Conservation (phyloP, 108 stramenopile genomes). For the Fragilaria radians region DNA sequence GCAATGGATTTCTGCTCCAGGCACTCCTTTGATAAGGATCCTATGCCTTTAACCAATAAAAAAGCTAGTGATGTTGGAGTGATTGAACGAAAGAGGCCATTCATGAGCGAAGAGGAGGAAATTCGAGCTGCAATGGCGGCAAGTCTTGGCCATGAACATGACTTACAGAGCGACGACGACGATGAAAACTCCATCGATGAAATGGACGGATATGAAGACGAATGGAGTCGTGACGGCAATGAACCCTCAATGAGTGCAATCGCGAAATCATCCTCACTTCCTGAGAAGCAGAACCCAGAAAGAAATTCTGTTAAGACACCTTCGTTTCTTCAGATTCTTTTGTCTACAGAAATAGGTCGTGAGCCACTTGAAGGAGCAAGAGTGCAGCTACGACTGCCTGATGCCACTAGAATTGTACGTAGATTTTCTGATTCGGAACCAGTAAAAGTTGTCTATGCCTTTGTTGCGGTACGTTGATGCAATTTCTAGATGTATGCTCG, state of each 20-base stretch:
- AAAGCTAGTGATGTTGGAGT: conserved; percentile 18
- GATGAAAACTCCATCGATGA: conserved; percentile 1
- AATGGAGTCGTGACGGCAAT: background rate
- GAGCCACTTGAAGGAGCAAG: conserved; percentile 32
- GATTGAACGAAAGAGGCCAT: background rate
- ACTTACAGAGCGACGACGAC: conserved; percentile 17
- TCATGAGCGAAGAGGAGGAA: conserved; percentile 78
- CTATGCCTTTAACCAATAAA: conserved; percentile 39
- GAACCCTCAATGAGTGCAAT: background rate
- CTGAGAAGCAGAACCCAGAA: background rate
- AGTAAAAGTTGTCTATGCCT: conserved; percentile 48
- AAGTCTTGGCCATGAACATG: conserved; percentile 41
- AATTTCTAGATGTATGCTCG: background rate
- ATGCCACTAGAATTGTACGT: conserved; percentile 42
- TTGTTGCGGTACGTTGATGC: conserved; percentile 20
- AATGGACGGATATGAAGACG: conserved; percentile 8
- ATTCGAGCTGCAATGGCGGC: conserved; percentile 81
- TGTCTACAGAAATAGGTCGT: conserved; percentile 28
- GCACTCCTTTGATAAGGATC: conserved; percentile 77
- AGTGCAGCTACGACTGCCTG: conserved; percentile 51
- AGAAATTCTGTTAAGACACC: background rate
- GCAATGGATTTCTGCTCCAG: conserved; percentile 86
- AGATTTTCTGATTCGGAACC: conserved; percentile 20
- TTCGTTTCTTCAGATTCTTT: conserved; percentile 12
- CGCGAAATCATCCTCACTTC: background rate